These are phyloP conservation scores for Trichoderma koningii DNA, from an alignment of 2,329 filamentous ascomycete species.

Conservation along the genomic window DNA sequence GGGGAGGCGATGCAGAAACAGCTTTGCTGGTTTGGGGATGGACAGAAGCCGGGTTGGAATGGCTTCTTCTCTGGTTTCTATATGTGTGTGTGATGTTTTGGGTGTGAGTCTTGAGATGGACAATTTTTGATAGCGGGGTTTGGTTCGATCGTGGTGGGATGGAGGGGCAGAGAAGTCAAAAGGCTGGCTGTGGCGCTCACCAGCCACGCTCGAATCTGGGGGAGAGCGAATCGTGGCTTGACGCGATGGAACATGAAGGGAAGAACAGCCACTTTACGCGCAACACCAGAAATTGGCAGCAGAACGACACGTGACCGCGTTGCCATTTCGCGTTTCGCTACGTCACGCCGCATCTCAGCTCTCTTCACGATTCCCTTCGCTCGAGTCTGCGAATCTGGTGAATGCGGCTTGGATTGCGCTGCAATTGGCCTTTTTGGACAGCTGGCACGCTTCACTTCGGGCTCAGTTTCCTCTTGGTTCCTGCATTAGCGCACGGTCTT, in stretches of 20 bases:
- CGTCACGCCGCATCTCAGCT: constrained; percentile 31
- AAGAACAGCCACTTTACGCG: constrained; percentile 30
- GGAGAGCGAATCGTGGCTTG: not conserved
- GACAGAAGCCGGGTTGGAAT: constrained; percentile 19
- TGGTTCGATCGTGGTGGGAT: constrained; percentile 9
- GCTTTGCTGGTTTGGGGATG: constrained; percentile 37
- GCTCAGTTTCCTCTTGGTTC: not conserved
- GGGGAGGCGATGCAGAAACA: constrained; percentile 48
- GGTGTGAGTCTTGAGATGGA: constrained; percentile 7
- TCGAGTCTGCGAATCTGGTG: constrained; percentile 6
- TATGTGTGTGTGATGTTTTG: not conserved
- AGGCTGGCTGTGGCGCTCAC: constrained; percentile 3
- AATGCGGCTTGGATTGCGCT: not conserved
- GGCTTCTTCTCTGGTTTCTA: constrained; percentile 20
- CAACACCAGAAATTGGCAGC: constrained; percentile 12
- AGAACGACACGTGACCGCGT: constrained; percentile 39
- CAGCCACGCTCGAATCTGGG: not conserved
- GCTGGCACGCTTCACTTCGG: not conserved
- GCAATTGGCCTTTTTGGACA: constrained; percentile 16
- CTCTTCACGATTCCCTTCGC: constrained; percentile 11
- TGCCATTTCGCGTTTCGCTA: constrained; percentile 40
- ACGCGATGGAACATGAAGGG: not conserved
- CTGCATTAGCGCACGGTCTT: not conserved
- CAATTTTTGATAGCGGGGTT: constrained; percentile 28
- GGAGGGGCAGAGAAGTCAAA: constrained; percentile 24